Conservation (phyloP, 2,329 filamentous ascomycete species). For the Colletotrichum chlorophyti region DNA sequence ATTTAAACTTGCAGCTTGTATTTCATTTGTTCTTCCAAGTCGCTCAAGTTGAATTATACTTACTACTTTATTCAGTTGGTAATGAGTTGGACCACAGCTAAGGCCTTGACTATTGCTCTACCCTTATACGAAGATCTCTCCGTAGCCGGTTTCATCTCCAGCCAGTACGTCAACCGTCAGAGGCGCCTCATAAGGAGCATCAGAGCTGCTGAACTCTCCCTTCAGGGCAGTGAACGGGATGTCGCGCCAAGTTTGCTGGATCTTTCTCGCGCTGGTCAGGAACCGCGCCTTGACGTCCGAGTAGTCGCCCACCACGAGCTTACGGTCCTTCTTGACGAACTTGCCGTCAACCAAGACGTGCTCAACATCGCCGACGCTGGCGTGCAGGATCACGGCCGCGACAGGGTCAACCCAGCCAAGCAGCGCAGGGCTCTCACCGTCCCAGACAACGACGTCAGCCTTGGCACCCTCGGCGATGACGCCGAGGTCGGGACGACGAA, state of each 20-base stretch:
- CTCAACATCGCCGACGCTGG: constrained; percentile 57
- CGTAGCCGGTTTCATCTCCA: constrained; percentile 11
- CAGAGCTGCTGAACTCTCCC: constrained; percentile 32
- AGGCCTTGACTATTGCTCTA: no score
- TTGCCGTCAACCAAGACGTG: constrained; percentile 57
- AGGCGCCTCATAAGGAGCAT: constrained; percentile 14
- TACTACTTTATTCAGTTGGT: background rate
- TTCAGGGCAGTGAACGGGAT: constrained; percentile 35
- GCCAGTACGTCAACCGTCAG: constrained; percentile 4
- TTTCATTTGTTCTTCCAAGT: no score
- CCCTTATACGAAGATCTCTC: background rate
- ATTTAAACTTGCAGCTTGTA: no score
- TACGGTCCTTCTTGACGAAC: constrained; percentile 53
- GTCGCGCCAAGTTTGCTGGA: constrained; percentile 36
- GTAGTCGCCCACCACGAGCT: constrained; percentile 39
- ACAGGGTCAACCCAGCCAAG: constrained; percentile 63
- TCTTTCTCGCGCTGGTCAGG: constrained; percentile 39
- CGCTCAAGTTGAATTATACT: no score
- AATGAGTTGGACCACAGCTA: background rate
- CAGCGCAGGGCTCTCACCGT: constrained; percentile 54
- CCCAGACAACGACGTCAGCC: constrained; percentile 60
- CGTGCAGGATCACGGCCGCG: constrained; percentile 62
- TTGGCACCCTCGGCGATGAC: constrained; percentile 56
- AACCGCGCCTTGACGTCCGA: constrained; percentile 38
- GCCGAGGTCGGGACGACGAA: constrained; percentile 58